These are phyloP conservation scores for Staphylotrichum longicolle DNA, from an alignment of 495 filamentous ascomycete genomes.

Conservation along the genomic window DNA sequence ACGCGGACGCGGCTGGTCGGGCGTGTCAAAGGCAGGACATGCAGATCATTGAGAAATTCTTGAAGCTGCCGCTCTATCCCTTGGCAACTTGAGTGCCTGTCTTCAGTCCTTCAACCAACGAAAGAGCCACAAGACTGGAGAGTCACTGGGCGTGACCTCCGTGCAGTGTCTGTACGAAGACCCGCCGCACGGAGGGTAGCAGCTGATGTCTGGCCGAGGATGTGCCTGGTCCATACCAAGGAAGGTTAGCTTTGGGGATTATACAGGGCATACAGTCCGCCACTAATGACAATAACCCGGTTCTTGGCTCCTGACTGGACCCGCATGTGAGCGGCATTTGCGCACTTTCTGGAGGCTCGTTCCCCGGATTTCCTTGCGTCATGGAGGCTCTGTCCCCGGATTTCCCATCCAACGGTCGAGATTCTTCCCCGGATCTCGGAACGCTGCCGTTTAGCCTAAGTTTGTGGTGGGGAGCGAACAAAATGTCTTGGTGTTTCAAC, in stretches of 20 bases:
- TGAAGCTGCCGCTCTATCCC: no score
- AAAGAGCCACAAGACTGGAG: no score
- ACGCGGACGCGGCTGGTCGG: neutral
- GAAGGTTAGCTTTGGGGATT: neutral
- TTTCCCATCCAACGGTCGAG: constrained; percentile 3
- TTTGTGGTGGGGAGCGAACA: neutral
- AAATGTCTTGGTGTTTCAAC: no score
- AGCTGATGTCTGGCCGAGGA: no score
- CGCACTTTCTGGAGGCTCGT: constrained; percentile 3
- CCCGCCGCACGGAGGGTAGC: no score
- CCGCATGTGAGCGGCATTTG: neutral
- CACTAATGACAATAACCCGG: neutral
- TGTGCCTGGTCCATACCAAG: neutral
- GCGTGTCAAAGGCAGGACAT: no score
- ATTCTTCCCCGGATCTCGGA: constrained; percentile 14
- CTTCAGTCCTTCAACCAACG: no score
- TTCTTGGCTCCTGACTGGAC: neutral
- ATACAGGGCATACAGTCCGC: no score
- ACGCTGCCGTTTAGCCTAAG: constrained; percentile 4
- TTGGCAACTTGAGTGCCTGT: no score
- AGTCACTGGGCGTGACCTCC: no score
- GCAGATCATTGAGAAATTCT: no score
- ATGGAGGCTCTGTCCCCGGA: constrained; percentile 8
- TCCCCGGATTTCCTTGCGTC: constrained; percentile 19
- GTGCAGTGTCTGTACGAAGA: no score